Evolutionary conservation across 208 protist genomes (phyloP).

Genomic region (Naegleria gruberi): DNA sequence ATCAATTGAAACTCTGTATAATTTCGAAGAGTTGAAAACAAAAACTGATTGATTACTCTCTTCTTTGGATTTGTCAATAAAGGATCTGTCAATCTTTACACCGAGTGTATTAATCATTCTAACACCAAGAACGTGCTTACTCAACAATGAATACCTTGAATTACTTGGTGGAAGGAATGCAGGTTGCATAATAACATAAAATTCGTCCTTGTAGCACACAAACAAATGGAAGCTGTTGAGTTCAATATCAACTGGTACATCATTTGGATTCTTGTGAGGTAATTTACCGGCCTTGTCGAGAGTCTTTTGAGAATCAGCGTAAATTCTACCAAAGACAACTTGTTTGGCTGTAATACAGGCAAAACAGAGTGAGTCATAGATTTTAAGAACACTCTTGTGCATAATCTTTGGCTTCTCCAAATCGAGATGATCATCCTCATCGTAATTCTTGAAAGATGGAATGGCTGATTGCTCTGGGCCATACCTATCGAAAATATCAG

Average conservation of each 20-base stretch:
- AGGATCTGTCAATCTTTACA: not conserved
- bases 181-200: not conserved
- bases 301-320: not conserved
- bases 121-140: not conserved
- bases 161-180: not conserved
- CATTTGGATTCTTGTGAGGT: not conserved
- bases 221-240: not conserved
- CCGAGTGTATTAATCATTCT: not conserved
- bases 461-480: not conserved
- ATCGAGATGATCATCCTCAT: not conserved
- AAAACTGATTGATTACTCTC: not conserved
- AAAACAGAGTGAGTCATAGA: not conserved
- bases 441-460: not conserved
- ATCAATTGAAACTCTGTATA: not conserved
- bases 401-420: not conserved
- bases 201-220: not conserved
- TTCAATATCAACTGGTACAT: not conserved
- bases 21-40: not conserved
- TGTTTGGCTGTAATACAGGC: not conserved
- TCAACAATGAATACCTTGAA: not conserved
- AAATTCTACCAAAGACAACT: not conserved
- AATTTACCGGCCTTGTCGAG: not conserved
- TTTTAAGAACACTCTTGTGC: not conserved
- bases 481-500: not conserved
- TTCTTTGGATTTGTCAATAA: not conserved